Evolutionary conservation across 2,329 filamentous ascomycete genomes (phyloP).

Genomic region (Cladosporium sp.): DNA sequence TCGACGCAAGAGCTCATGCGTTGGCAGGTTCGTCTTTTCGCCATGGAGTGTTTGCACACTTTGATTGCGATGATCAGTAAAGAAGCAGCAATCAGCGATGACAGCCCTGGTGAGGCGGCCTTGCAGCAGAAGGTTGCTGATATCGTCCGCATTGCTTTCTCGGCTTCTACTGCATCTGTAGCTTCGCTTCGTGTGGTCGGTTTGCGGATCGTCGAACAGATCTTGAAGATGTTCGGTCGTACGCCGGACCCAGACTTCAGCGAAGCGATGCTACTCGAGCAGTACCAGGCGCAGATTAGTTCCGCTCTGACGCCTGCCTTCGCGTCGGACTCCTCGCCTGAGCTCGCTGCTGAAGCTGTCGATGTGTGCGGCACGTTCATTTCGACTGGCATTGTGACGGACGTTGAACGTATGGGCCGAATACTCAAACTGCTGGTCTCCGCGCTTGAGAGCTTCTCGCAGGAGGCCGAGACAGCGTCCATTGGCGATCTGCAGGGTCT

Average conservation of each 20-base stretch:
- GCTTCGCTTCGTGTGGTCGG: conserved; percentile 85
- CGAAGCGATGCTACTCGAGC: conserved; percentile 92
- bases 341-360: conserved; percentile 90
- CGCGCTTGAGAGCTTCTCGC: conserved; percentile 84
- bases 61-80: conserved; percentile 73
- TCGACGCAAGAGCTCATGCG: conserved; percentile 75
- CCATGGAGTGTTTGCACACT: conserved; percentile 80
- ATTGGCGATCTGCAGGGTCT: conserved; percentile 91
- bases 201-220: conserved; percentile 85
- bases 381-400: conserved; percentile 91
- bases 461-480: conserved; percentile 69
- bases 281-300: conserved; percentile 97
- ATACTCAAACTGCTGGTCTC: conserved; percentile 90
- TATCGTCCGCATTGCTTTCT: conserved; percentile 94
- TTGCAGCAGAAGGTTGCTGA: conserved; percentile 82
- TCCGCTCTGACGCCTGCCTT: conserved; percentile 95
- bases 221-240: conserved; percentile 93
- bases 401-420: conserved; percentile 96
- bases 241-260: conserved; percentile 94
- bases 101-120: conserved; percentile 69
- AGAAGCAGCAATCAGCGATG: conserved; percentile 69
- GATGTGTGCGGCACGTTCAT: conserved; percentile 98
- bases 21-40: conserved; percentile 94
- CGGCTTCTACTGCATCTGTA: conserved; percentile 89
- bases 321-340: conserved; percentile 88